Conservation (phyloP, 495 filamentous ascomycete species). For the Immersiella caudata region DNA sequence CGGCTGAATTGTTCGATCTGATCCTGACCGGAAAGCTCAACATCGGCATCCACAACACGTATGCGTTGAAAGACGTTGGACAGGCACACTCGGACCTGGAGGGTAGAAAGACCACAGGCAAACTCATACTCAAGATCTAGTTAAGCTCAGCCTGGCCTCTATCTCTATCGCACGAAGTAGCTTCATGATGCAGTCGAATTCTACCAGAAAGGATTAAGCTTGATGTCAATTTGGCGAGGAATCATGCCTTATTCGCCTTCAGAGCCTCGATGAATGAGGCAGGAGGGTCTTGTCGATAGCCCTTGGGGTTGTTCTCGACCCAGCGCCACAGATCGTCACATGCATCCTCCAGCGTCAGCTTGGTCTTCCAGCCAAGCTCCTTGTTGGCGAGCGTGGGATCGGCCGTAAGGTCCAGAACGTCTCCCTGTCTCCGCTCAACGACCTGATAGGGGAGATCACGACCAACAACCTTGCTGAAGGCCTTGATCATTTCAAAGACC, state of each 20-base stretch:
- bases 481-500: constrained; percentile 95
- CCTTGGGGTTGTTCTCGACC: constrained; percentile 92
- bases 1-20: constrained; percentile 72
- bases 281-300: constrained; percentile 88
- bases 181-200: background rate
- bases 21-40: constrained; percentile 70
- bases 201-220: background rate
- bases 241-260: constrained; percentile 48
- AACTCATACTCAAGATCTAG: constrained; percentile 60
- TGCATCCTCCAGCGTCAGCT: constrained; percentile 86
- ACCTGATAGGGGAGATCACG: constrained; percentile 85
- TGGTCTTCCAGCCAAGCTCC: constrained; percentile 91
- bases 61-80: constrained; percentile 75
- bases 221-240: background rate
- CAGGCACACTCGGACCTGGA: constrained; percentile 82
- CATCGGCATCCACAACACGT: constrained; percentile 75
- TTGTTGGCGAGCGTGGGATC: constrained; percentile 83
- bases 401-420: constrained; percentile 92
- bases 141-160: background rate
- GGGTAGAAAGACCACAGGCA: constrained; percentile 81
- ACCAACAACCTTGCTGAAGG: constrained; percentile 86
- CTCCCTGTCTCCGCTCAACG: constrained; percentile 77
- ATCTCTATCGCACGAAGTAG: background rate
- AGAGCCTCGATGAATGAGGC: constrained; percentile 75
- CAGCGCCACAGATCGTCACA: constrained; percentile 95